A percentile compares a stretch with the other conserved stretches of the same genome.
phyloP scores from a whole-genome alignment of 768 basidiomycete species.

The Panus rudis region DNA sequence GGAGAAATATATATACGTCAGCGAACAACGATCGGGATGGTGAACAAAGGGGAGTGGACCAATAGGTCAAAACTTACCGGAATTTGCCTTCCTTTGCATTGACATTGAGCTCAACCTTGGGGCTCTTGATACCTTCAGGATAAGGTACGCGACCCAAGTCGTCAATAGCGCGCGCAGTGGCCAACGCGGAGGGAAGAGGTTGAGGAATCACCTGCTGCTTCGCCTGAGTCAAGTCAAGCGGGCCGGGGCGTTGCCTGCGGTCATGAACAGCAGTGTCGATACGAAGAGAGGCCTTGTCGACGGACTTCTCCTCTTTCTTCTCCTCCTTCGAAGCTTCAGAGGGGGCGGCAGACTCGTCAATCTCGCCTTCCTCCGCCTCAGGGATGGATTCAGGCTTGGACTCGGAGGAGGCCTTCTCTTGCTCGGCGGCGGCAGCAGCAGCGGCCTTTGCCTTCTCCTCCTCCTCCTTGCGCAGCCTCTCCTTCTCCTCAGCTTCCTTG shows the following conservation, averaged over 20 bases:
- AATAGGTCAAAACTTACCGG: conserved; percentile 54
- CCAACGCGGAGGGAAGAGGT: conserved; percentile 59
- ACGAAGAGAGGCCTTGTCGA: conserved; percentile 49
- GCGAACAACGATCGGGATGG: neutral
- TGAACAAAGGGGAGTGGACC: neutral
- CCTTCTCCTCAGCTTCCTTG: conserved; percentile 18
- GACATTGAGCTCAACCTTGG: conserved; percentile 48
- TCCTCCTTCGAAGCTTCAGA: conserved; percentile 21
- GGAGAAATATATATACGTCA: neutral
- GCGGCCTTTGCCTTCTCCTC: conserved; percentile 27
- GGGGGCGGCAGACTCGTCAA: conserved; percentile 28
- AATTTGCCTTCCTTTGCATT: conserved; percentile 75
- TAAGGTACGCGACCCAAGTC: conserved; percentile 74
- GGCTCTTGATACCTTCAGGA: conserved; percentile 77
- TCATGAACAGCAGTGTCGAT: conserved; percentile 53
- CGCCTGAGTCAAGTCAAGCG: conserved; percentile 59
- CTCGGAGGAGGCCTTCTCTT: conserved; percentile 28
- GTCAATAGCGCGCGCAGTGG: conserved; percentile 79
- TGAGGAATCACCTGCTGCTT: conserved; percentile 35
- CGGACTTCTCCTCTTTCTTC: conserved; percentile 35
- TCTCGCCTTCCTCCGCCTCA: conserved; percentile 41
- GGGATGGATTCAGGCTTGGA: conserved; percentile 24
- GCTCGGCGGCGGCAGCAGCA: conserved; percentile 30
- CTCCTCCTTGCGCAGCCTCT: conserved; percentile 49
- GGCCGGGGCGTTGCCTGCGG: conserved; percentile 57